Percentiles rank a stretch among this genome's conserved stretches.
Conservation (phyloP, 192 early-diverging fungal species). For the Jimgerdemannia flammicorona region DNA sequence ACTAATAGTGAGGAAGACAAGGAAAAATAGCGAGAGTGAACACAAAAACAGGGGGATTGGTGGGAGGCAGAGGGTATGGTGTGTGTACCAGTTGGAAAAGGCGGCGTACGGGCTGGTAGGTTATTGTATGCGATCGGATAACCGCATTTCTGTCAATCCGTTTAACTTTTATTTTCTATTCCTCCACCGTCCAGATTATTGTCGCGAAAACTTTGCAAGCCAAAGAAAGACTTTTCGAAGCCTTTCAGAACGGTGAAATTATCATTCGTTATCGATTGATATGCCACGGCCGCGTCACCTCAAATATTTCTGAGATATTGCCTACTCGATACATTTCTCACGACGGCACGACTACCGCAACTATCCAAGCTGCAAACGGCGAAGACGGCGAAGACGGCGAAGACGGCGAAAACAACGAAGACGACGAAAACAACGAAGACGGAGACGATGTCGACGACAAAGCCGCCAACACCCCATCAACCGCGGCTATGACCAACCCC, state of each 20-base stretch:
- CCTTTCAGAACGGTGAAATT: constrained; percentile 26
- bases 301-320: constrained; percentile 21
- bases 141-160: too few species aligned
- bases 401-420: background rate
- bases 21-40: constrained; percentile 21
- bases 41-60: constrained; percentile 12
- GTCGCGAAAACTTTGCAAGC: constrained; percentile 32
- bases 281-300: constrained; percentile 34
- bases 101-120: constrained; percentile 50
- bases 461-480: background rate
- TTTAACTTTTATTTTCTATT: background rate
- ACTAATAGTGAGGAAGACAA: constrained; percentile 8
- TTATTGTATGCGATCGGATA: background rate
- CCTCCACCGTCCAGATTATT: constrained; percentile 31
- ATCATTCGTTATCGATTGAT: constrained; percentile 26
- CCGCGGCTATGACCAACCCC: background rate
- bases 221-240: constrained; percentile 23
- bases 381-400: constrained; percentile 5
- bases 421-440: background rate
- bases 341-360: background rate
- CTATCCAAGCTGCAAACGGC: constrained; percentile 1
- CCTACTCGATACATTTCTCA: background rate
- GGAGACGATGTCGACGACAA: background rate
- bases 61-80: constrained; percentile 14
- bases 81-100: constrained; percentile 52